These are phyloP conservation scores for Aspergillus sp. DNA, from an alignment of 2,329 filamentous ascomycete species.

Conservation along the genomic window DNA sequence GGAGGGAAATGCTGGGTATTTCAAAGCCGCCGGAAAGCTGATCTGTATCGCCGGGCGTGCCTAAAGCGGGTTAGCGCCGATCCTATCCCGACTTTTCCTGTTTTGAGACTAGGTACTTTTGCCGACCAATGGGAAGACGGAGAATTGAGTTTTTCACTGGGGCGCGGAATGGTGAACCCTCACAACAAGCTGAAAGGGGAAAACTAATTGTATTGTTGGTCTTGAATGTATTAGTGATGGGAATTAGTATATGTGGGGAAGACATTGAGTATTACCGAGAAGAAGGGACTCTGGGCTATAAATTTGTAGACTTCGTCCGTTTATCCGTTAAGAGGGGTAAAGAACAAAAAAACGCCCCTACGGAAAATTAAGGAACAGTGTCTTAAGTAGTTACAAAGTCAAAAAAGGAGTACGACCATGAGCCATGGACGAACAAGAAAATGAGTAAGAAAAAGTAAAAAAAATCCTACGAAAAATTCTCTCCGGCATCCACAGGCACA, in stretches of 20 bases:
- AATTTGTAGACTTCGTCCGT: neutral
- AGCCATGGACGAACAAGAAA: neutral
- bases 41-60: conserved; percentile 16
- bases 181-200: conserved; percentile 3
- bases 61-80: conserved; percentile 20
- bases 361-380: neutral
- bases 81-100: conserved; percentile 13
- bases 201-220: neutral
- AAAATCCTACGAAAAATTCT: neutral
- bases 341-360: neutral
- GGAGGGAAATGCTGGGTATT: conserved; percentile 20
- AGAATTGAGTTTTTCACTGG: neutral
- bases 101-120: conserved; percentile 13
- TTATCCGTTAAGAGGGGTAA: neutral
- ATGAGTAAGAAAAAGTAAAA: neutral
- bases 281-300: neutral
- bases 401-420: neutral
- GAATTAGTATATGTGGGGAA: neutral
- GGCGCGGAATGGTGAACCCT: neutral
- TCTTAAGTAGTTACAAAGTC: neutral
- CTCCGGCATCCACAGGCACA: neutral
- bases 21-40: conserved; percentile 18
- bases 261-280: neutral
- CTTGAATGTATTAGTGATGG: too few species aligned
- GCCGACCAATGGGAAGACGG: neutral